These are phyloP conservation scores for Perkinsus marinus DNA, from an alignment of 169 alveolate species.

Conservation along the genomic window DNA sequence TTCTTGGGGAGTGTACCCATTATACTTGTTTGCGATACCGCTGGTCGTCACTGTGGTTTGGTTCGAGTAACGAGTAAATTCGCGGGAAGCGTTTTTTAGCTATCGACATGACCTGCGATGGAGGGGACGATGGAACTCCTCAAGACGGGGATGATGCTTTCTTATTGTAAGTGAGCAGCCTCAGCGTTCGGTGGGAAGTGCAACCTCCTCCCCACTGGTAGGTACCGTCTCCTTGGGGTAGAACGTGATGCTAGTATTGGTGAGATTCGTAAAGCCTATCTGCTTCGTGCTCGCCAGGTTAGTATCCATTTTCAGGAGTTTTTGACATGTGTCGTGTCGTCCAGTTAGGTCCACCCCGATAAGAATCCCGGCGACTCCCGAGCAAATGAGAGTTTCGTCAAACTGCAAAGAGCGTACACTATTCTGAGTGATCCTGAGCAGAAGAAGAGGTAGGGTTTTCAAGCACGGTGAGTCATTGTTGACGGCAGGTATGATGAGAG, in stretches of 20 bases:
- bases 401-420: background rate
- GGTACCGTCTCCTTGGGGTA: background rate
- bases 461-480: background rate
- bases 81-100: background rate
- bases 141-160: background rate
- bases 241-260: background rate
- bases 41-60: background rate
- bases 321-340: background rate
- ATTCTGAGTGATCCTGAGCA: background rate
- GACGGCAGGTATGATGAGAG: background rate
- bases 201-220: no score
- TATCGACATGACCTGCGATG: background rate
- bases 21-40: background rate
- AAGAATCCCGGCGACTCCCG: background rate
- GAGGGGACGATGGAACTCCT: background rate
- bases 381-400: background rate
- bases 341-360: background rate
- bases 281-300: background rate
- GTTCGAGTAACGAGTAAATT: background rate
- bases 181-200: no score
- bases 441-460: background rate
- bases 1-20: background rate
- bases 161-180: background rate
- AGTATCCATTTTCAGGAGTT: background rate
- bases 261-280: background rate